These are phyloP conservation scores for Solanum ossicruentum DNA, from an alignment of 257 asterid species.

Conservation along the genomic window DNA sequence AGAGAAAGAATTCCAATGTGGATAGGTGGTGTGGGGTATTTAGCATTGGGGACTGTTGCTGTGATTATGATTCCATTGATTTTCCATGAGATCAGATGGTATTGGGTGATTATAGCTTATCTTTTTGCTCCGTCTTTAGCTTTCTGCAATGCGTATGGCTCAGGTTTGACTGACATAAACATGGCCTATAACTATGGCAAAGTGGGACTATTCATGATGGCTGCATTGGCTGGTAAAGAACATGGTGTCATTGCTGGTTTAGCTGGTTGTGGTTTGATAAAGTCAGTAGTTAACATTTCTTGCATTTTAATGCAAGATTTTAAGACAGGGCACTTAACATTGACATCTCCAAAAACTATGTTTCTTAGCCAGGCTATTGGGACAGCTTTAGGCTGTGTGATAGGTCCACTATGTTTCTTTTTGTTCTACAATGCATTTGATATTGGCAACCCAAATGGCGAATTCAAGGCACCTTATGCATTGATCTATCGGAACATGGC, in stretches of 20 bases:
- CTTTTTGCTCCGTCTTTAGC: slow-evolving; percentile 49
- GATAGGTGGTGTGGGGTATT: slow-evolving; percentile 41
- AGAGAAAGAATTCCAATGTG: slow-evolving; percentile 51
- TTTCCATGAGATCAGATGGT: slow-evolving; percentile 67
- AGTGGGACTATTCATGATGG: slow-evolving; percentile 57
- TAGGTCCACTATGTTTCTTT: slow-evolving; percentile 51
- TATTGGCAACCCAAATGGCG: slow-evolving; percentile 72
- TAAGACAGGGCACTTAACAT: slow-evolving; percentile 61
- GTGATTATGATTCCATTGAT: slow-evolving; percentile 39
- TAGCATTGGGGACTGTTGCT: slow-evolving; percentile 25
- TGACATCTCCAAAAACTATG: slow-evolving; percentile 61
- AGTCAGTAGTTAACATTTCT: slow-evolving; percentile 45
- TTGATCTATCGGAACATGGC: slow-evolving; percentile 68
- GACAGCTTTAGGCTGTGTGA: slow-evolving; percentile 51
- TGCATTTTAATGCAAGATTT: slow-evolving; percentile 63
- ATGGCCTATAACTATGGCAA: slow-evolving; percentile 71
- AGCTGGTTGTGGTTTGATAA: slow-evolving; percentile 62
- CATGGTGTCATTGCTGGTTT: slow-evolving; percentile 69
- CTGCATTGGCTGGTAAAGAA: slow-evolving; percentile 61
- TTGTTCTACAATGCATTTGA: slow-evolving; percentile 68
- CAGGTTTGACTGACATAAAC: slow-evolving; percentile 74
- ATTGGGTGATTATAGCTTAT: slow-evolving; percentile 50
- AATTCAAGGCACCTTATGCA: slow-evolving; percentile 78
- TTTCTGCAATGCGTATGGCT: slow-evolving; percentile 79
- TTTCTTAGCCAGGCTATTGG: slow-evolving; percentile 59